Conservation (phyloP, 1,139 yeast species). For the Kluyveromyces sp. region DNA sequence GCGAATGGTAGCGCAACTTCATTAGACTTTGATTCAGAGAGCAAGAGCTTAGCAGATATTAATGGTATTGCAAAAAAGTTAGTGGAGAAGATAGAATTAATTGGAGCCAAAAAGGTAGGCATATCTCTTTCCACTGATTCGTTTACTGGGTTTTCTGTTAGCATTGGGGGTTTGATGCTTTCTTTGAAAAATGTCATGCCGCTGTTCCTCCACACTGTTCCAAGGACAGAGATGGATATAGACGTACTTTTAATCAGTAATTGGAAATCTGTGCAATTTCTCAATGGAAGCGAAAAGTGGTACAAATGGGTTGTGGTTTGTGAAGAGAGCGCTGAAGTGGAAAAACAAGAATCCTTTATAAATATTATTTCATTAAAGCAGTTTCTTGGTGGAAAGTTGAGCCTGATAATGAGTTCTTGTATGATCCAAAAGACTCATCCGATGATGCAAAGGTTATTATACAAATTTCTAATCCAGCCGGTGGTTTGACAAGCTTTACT, state of each 20-base stretch:
- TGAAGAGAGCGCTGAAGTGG: constrained; percentile 10
- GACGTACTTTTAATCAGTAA: constrained; percentile 30
- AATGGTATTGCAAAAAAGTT: constrained; percentile 24
- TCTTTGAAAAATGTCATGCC: constrained; percentile 21
- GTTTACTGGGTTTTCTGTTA: constrained; percentile 26
- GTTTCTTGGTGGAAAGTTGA: constrained; percentile 15
- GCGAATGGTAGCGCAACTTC: constrained; percentile 17
- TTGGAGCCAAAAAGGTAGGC: constrained; percentile 22
- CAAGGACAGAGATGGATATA: constrained; percentile 26
- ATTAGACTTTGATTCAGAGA: constrained; percentile 12
- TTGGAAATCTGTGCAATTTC: constrained; percentile 16
- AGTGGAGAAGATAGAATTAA: constrained; percentile 9
- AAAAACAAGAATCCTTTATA: constrained; percentile 1
- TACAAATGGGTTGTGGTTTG: constrained; percentile 30
- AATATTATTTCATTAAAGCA: constrained; percentile 26
- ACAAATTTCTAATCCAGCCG: constrained; percentile 16
- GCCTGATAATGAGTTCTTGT: constrained; percentile 19
- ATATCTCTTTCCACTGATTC: constrained; percentile 23
- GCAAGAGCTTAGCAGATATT: constrained; percentile 11
- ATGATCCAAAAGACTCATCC: constrained; percentile 33
- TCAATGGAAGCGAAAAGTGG: constrained; percentile 26
- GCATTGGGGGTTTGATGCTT: constrained; percentile 29
- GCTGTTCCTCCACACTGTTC: constrained; percentile 27
- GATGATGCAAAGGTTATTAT: constrained; percentile 27
- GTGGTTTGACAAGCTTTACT: constrained; percentile 35